Evolutionary conservation across 2,329 filamentous ascomycete species (phyloP).

Genomic region (Paracorniculantispora psalliotae): DNA sequence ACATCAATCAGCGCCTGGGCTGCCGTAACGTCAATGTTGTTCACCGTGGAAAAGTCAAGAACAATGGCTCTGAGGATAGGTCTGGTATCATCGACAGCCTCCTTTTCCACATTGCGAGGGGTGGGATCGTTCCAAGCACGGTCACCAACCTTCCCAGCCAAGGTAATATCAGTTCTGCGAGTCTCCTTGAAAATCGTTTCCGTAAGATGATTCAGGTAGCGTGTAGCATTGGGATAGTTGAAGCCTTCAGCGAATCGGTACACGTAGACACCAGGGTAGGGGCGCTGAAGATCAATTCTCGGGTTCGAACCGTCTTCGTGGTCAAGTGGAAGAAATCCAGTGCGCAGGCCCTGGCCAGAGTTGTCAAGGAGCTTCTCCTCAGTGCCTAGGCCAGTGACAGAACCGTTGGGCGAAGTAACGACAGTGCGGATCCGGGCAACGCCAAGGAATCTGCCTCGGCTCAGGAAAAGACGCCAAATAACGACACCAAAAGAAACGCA

Average conservation of each 20-base stretch:
- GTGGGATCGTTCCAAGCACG: slow-evolving; percentile 55
- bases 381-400: slow-evolving; percentile 6
- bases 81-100: slow-evolving; percentile 29
- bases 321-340: slow-evolving; percentile 81
- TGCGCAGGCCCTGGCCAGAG: slow-evolving; percentile 50
- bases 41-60: slow-evolving; percentile 51
- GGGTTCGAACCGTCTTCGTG: slow-evolving; percentile 92
- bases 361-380: slow-evolving; percentile 41
- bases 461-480: slow-evolving; percentile 77
- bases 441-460: slow-evolving; percentile 78
- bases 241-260: slow-evolving; percentile 93
- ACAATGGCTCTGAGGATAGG: slow-evolving; percentile 52
- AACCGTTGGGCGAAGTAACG: slow-evolving; percentile 11
- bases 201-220: slow-evolving; percentile 76
- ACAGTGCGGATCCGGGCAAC: slow-evolving; percentile 16
- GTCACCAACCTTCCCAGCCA: slow-evolving; percentile 44
- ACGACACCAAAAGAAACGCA: slow-evolving; percentile 70
- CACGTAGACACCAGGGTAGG: slow-evolving; percentile 91
- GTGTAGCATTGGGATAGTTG: slow-evolving; percentile 91
- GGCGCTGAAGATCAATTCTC: slow-evolving; percentile 68
- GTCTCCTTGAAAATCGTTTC: slow-evolving; percentile 43
- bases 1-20: slow-evolving; percentile 51
- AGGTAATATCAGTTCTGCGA: slow-evolving; percentile 38
- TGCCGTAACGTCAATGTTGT: slow-evolving; percentile 51
- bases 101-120: slow-evolving; percentile 30